These are phyloP conservation scores for Ceratocystis colombiana DNA, from an alignment of 2,329 filamentous ascomycete genomes.

Conservation along the genomic window DNA sequence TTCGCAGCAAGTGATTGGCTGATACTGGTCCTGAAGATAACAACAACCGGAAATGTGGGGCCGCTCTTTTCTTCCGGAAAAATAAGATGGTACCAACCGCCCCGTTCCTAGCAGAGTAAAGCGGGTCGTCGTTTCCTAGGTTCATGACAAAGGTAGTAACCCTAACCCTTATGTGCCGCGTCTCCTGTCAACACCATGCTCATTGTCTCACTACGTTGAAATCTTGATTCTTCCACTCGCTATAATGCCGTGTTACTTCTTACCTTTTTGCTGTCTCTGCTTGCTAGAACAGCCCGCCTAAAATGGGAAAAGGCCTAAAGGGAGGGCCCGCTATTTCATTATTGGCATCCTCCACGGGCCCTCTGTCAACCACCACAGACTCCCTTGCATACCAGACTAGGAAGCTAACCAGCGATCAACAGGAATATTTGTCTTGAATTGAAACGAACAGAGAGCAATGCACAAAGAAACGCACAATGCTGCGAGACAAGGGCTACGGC, in stretches of 20 bases:
- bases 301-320: slow-evolving; percentile 1
- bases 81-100: neutral
- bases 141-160: neutral
- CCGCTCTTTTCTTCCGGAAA: slow-evolving; percentile 7
- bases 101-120: no score
- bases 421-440: slow-evolving; percentile 5
- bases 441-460: neutral
- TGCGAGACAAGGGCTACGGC: no score
- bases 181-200: no score
- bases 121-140: no score
- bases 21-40: neutral
- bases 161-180: neutral
- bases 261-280: neutral
- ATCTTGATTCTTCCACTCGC: no score
- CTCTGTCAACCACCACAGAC: neutral
- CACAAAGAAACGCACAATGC: no score
- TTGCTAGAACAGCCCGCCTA: neutral
- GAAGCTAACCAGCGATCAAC: neutral
- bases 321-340: neutral
- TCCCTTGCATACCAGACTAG: slow-evolving; percentile 9
- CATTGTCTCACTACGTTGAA: no score
- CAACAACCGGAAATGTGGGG: slow-evolving; percentile 1
- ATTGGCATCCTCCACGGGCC: slow-evolving; percentile 2
- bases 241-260: no score
- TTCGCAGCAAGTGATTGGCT: neutral